These are phyloP conservation scores for Rhodotorula sp. DNA, from an alignment of 1,284 basidiomycete species.

Conservation along the genomic window DNA sequence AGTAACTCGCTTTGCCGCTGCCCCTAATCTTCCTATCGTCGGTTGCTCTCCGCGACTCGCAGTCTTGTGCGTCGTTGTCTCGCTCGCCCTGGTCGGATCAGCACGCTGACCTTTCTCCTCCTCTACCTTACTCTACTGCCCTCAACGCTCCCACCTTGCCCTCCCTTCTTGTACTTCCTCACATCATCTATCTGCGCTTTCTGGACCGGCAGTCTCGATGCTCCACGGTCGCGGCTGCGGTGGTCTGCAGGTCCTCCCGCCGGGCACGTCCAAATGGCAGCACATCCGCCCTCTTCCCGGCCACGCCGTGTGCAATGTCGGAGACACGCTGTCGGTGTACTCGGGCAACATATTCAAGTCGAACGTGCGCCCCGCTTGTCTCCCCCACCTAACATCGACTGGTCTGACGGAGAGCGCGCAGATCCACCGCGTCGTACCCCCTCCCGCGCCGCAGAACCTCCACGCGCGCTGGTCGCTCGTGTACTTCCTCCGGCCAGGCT, in stretches of 20 bases:
- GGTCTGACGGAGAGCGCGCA: slow-evolving; percentile 49
- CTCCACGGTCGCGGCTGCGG: slow-evolving; percentile 43
- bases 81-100: no score
- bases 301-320: slow-evolving; percentile 45
- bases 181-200: background rate
- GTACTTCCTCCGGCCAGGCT: slow-evolving; percentile 26
- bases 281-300: slow-evolving; percentile 42
- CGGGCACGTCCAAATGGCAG: slow-evolving; percentile 42
- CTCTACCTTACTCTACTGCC: no score
- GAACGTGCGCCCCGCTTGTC: background rate
- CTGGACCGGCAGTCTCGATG: slow-evolving; percentile 31
- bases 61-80: slow-evolving; percentile 1
- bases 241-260: slow-evolving; percentile 45
- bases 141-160: background rate
- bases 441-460: slow-evolving; percentile 32
- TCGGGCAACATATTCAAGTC: slow-evolving; percentile 50
- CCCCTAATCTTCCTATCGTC: no score
- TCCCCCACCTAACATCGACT: no score
- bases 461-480: slow-evolving; percentile 40
- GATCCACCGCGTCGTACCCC: slow-evolving; percentile 58
- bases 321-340: slow-evolving; percentile 45
- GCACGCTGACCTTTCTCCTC: background rate
- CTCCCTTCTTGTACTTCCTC: background rate
- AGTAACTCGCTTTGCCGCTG: no score
- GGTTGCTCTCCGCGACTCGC: no score